phyloP scores from a whole-genome alignment of 768 basidiomycete genomes.

The Grammothele lineata region DNA sequence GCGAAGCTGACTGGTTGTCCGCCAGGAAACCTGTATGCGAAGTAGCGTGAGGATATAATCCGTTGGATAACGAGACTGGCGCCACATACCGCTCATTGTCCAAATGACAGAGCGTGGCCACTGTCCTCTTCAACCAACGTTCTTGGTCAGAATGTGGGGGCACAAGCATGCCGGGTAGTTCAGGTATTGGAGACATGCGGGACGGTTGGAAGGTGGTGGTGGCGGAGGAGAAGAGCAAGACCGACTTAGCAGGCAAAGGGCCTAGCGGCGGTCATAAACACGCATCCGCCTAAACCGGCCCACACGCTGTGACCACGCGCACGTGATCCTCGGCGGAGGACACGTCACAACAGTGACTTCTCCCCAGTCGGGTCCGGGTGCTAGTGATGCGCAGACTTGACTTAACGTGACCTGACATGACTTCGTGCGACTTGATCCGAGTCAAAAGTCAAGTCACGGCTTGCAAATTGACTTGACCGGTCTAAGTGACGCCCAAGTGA shows the following conservation, averaged over 20 bases:
- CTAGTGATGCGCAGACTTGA: no score
- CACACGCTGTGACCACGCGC: constrained; percentile 10
- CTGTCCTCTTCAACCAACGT: constrained; percentile 56
- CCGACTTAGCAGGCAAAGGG: background rate
- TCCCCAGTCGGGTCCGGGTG: no score
- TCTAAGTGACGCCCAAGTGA: no score
- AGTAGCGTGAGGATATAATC: background rate
- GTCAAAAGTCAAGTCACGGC: no score
- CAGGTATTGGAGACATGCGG: constrained; percentile 54
- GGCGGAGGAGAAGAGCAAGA: background rate
- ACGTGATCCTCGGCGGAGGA: constrained; percentile 1
- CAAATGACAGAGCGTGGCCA: constrained; percentile 62
- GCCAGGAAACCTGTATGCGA: constrained; percentile 74
- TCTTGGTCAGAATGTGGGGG: constrained; percentile 56
- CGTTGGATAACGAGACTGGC: background rate
- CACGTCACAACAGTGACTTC: no score
- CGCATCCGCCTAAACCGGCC: constrained; percentile 1
- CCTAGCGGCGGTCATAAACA: background rate
- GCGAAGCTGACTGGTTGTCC: constrained; percentile 94
- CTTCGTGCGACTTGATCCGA: no score
- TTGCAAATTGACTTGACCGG: no score
- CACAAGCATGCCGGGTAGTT: constrained; percentile 64
- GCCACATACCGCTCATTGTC: constrained; percentile 57
- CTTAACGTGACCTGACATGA: no score
- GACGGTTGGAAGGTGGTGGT: background rate